A percentile compares a stretch with the other conserved stretches of the same genome.
Conservation (phyloP, 148 eudicot genomes). For the Silene latifolia region DNA sequence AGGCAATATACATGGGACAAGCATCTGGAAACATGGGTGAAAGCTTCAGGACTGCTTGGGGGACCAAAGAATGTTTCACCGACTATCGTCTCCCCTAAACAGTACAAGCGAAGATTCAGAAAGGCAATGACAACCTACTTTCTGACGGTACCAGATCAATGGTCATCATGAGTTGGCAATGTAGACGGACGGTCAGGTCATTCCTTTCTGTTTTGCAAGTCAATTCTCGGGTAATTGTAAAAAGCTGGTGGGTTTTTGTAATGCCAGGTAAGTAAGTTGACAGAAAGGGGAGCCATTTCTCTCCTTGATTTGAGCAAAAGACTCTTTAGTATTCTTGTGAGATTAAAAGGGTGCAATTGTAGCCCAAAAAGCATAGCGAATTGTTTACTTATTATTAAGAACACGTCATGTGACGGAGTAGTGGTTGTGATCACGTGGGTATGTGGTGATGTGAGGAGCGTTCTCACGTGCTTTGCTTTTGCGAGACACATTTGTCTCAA, state of each 20-base stretch:
- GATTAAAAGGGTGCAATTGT: conserved; percentile 8
- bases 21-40: conserved; percentile 99
- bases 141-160: conserved; percentile 90
- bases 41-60: conserved; percentile 91
- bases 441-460: not conserved
- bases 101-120: conserved; percentile 89
- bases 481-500: too few species aligned
- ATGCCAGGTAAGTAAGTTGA: not conserved
- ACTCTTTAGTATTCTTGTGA: not conserved
- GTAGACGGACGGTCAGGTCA: too few species aligned
- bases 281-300: not conserved
- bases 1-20: conserved; percentile 98
- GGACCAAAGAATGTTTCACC: conserved; percentile 90
- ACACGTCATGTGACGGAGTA: not conserved
- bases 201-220: conserved; percentile 14
- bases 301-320: conserved; percentile 6
- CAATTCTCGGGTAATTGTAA: conserved; percentile 12
- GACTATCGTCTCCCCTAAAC: conserved; percentile 83
- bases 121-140: conserved; percentile 95
- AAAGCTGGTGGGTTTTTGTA: conserved; percentile 4
- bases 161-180: conserved; percentile 45
- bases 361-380: conserved; percentile 11
- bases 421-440: not conserved
- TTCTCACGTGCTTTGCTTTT: not conserved
- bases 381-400: conserved; percentile 1